phyloP scores from a whole-genome alignment of 2,329 filamentous ascomycete species.

The Aspergillus niger region DNA sequence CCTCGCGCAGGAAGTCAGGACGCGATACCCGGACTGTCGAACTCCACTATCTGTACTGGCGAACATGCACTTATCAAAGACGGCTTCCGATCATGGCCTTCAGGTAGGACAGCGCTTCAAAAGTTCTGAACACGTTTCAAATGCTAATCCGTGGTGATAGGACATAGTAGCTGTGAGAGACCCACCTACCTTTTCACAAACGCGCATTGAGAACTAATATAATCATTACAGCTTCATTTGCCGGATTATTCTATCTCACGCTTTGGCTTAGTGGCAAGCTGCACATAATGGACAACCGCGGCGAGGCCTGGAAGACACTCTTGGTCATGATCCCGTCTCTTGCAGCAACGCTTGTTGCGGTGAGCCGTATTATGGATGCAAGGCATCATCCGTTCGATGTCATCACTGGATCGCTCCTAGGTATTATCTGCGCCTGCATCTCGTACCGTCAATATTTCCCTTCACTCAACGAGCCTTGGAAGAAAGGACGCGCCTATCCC shows the following conservation, averaged over 20 bases:
- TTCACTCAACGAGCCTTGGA: conserved; percentile 56
- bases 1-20: conserved; percentile 42
- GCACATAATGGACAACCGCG: conserved; percentile 61
- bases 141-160: conserved; percentile 22
- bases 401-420: conserved; percentile 56
- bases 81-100: conserved; percentile 62
- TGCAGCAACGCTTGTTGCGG: conserved; percentile 57
- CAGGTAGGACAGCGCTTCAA: conserved; percentile 40
- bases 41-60: conserved; percentile 54
- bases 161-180: conserved; percentile 28
- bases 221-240: conserved; percentile 54
- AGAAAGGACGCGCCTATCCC: conserved; percentile 61
- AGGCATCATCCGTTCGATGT: conserved; percentile 65
- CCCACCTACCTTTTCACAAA: neutral
- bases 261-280: conserved; percentile 62
- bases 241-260: conserved; percentile 61
- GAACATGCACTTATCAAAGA: conserved; percentile 57
- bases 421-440: conserved; percentile 54
- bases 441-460: conserved; percentile 64
- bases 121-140: neutral
- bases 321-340: conserved; percentile 57
- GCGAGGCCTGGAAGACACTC: conserved; percentile 62
- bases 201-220: conserved; percentile 12
- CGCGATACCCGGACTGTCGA: conserved; percentile 43
- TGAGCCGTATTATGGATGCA: conserved; percentile 63